Evolutionary conservation across 73 alveolate genomes (phyloP), one percentile per base, ranked within the genome.

Genomic region (Paramecium tetraurelia): DNA sequence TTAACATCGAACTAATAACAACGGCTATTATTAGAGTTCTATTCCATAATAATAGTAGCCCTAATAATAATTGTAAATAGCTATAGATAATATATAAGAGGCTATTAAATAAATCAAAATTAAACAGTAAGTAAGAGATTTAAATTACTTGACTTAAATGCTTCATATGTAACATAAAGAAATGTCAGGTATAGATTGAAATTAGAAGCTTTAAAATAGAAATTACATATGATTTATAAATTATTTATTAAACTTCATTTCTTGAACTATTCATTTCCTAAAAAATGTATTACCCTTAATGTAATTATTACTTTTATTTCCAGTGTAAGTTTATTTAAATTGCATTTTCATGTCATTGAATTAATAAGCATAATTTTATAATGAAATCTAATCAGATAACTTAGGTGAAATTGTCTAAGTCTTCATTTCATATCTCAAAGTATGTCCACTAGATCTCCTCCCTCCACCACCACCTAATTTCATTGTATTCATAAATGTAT

Each of bases 361-460:
- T 63, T 63, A 63, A 63, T 63, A 63, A 7, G 84, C 84, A 63
- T 63, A 63, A 63, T 63, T 63, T 63, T 63, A 33, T 27, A 63
- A 33, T 27, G 84, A 63, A 8, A 63, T 63, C 84, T 63, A 33
- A 63, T 63, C 84, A 22, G 84, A 63, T 27, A 63, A 63, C 10
- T 63, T 63, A 31, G 84, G 84, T 7, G 84, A 63, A 33, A 63
- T 63, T 11, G 84, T 63, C 22, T 63, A 33, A 3, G 84, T 63
- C 27, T 63, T 63, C 7, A 41, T 63, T 63, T 63, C 84, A 31
- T 31, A 63, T 63, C 48, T 63, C 8, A 63, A 63, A 27, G 84
- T 63, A 63, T 63, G 84, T 11, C 84, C 84, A 63, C 84, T 63
- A 24, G 84, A 63, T 33, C 84, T 63, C 31, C 84, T 63, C 6